Evolutionary conservation across 208 protist species (phyloP), one percentile per base, ranked within the genome.

Genomic region (Leishmania tarentolae): DNA sequence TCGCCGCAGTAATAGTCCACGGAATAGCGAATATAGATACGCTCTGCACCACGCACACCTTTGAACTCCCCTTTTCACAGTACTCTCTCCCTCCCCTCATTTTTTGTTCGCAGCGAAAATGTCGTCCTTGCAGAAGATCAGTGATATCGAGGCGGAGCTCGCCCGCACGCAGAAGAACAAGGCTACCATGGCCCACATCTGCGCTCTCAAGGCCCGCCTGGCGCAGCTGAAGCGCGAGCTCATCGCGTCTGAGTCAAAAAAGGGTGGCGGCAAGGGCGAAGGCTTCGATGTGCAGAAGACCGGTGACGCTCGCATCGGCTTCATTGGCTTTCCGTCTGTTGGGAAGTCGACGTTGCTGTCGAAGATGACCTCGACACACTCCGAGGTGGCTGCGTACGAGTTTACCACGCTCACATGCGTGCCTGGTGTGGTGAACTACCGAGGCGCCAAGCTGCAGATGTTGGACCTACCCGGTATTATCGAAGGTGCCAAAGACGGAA

Each of bases 401-500:
- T 99, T 99, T 89, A 99, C 99, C 3, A 99, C 99, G 15, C 91
- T 99, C 28, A 99, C 99, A 4, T 99, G 98, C 85, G 98, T 99
- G 69, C 99, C 99, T 37, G 99, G 97, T 81, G 93, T 98, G 31
- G 95, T 98, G 61, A 90, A 84, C 47, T 99, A 99, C 91, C 99
- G 99, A 76, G 95, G 95, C 44, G 96, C 96, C 37, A 98, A 98
- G 88, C 87, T 99, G 77, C 96, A 99, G 90, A 97, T 99, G 90
- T 87, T 99, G 2, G 98, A 99, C 92, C 90, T 99, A 31, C 98
- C 98, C 70, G 97, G 99, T 94, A 99, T 99, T 86, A 99, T 99
- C 85, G 99, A 99, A 86, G 99, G 99, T 57, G 99, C 99, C 50
- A 99, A 99, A 86, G 99, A 99, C 78, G 99, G 99, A 78, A 99